Percentiles rank a stretch among this genome's conserved stretches.
phyloP scores from a whole-genome alignment of 148 eudicot species.

The Amaranthus hypochondriacus region DNA sequence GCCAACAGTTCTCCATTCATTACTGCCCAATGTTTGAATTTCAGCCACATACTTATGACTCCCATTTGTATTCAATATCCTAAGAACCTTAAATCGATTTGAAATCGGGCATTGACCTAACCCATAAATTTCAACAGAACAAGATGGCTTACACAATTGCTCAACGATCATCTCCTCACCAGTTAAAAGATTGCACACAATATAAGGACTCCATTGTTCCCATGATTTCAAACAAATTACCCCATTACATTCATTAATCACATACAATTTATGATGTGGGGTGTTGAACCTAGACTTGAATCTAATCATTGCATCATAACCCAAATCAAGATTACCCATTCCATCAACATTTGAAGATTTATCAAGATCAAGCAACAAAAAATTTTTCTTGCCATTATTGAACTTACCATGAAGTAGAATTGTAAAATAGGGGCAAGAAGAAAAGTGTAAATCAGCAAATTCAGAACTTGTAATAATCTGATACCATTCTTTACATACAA shows the following conservation, averaged over 20 bases:
- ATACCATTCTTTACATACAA: too few relatives aligned
- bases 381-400: too few relatives aligned
- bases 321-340: too few relatives aligned
- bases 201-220: neutral
- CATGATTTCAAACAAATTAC: conserved; percentile 5
- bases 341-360: too few relatives aligned
- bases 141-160: neutral
- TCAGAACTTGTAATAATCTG: too few relatives aligned
- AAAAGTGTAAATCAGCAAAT: too few relatives aligned
- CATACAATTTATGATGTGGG: neutral
- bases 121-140: conserved; percentile 8
- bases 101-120: conserved; percentile 8
- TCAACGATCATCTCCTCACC: neutral
- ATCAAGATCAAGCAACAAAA: too few relatives aligned
- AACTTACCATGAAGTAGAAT: too few relatives aligned
- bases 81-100: conserved; percentile 1
- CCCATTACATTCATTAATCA: conserved; percentile 16
- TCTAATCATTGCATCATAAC: too few relatives aligned
- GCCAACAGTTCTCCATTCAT: too few relatives aligned
- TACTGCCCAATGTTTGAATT: neutral
- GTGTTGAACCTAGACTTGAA: neutral
- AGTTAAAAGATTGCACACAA: conserved; percentile 11
- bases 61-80: neutral
- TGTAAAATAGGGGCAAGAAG: too few relatives aligned
- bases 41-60: neutral